Evolutionary conservation across 2,329 filamentous ascomycete species (phyloP), one percentile per base, ranked within the genome.

Genomic region (Arachnopeziza araneosa): DNA sequence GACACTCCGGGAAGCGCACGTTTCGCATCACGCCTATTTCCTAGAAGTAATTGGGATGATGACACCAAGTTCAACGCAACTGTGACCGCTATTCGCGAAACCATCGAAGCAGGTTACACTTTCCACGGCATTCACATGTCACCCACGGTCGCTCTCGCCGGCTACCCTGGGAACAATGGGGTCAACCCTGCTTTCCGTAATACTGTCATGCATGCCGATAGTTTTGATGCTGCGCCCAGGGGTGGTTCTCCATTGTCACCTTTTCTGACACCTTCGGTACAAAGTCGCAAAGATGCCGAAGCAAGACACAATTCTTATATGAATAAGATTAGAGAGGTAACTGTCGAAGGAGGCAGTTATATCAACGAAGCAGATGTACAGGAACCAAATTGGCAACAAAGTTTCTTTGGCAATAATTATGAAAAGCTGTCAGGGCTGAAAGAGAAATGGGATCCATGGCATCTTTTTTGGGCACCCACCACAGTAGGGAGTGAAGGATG

Each of bases 311-410:
- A 44, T 14, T 14, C 30, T 7, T 65, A 55, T 10, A 60, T 66
- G 63, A 54, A 64, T 24, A 51, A 53, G 30, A 61, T 63, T 19
- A 50, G 63, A 19, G 55, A 30, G 8, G 57, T 62, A 4, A 60
- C 62, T 1, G 56, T 53, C 0, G 73, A 71, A 0, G 70, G 72
- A 9, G 77, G 75, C 3, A 71, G 74, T 1, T 80, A 80, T 68
- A 72, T 78, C 73, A 81, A 79, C 64, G 80, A 83, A 70, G 79
- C 76, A 2, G 75, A 81, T 68, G 75, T 78, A 54, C 69, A 69
- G 50, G 73, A 79, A 67, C 71, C 71, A 0, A 64, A 76, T 49
- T 80, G 73, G 68, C 72, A 62, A 22, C 50, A 61, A 26, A 58
- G 54, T 36, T 66, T 66, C 54, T 65, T 56, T 59, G 65, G 65